Percentiles rank a stretch among this genome's conserved stretches.
Evolutionary conservation across 768 basidiomycete genomes (phyloP).

Genomic region (Tylopilus plumbeoviolaceoides): DNA sequence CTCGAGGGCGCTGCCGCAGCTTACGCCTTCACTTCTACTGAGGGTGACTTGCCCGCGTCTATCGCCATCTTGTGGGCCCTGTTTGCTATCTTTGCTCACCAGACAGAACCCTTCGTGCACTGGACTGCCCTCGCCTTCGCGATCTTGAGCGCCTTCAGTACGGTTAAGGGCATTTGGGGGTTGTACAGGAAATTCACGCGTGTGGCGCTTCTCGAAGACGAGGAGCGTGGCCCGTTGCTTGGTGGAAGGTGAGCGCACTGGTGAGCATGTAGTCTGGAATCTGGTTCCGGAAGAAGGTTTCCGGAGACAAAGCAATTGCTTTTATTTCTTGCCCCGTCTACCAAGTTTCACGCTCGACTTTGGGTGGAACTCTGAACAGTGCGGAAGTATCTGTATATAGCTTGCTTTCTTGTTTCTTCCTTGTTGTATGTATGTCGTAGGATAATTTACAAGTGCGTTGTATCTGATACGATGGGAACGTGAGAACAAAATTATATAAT

Average conservation of each 20-base stretch:
- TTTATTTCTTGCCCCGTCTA: neutral
- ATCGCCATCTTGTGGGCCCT: conserved; percentile 92
- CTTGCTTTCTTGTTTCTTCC: neutral
- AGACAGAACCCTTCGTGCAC: conserved; percentile 71
- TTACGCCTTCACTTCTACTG: conserved; percentile 86
- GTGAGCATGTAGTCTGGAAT: conserved; percentile 9
- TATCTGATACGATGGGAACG: neutral
- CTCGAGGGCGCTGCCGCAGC: conserved; percentile 89
- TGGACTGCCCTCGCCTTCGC: conserved; percentile 86
- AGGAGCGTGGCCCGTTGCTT: conserved; percentile 85
- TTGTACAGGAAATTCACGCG: conserved; percentile 43
- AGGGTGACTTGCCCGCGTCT: conserved; percentile 91
- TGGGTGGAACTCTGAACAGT: neutral
- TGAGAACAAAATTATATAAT: conserved; percentile 17
- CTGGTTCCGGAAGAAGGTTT: neutral
- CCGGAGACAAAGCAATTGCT: neutral
- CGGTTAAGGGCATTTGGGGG: conserved; percentile 71
- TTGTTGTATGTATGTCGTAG: conserved; percentile 2
- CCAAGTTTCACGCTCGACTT: neutral
- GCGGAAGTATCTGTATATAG: neutral
- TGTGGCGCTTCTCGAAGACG: conserved; percentile 69
- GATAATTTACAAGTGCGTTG: neutral
- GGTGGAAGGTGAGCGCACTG: conserved; percentile 26
- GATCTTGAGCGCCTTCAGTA: conserved; percentile 80
- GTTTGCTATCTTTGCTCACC: conserved; percentile 85